Base-by-base conservation (phyloP, 2,329 filamentous ascomycete species). In the Diaporthe citriasiana region DNA sequence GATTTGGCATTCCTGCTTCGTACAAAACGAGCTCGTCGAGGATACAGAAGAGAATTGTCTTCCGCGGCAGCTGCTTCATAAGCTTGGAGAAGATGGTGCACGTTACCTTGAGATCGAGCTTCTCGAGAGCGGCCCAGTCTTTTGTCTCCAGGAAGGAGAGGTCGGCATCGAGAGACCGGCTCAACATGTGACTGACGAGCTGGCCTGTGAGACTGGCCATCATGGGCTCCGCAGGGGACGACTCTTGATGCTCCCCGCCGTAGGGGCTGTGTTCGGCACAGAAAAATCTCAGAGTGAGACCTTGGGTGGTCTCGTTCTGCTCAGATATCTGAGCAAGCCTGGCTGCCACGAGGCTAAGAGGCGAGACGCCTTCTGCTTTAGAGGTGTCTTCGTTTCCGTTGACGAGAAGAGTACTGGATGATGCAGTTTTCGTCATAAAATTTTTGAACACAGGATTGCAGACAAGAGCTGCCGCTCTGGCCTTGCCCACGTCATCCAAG, bases 291-390 rank as follows among this genome's bases (percentile, higher is more conserved):
- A 72, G 68, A 0, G 27, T 33, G 19, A 70, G 56, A 12, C 38
- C 6, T 9, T 63, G 17, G 30, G 10, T 42, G 25, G 70, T 65
- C 40, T 35, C 53, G 22, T 45, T 51, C 10, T 71, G 13, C 42
- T 55, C 70, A 5, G 70, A 51, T 50, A 72, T 65, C 19, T 63
- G 56, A 45, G 55, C 40, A 10, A 72, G 70, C 30, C 56, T 60
- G 15, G 70, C 70, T n/a, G 70, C 70, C 38, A 55, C 56, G 10
- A 72, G 45, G 55, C 70, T 72, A 38, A 72, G 55, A 27, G 70
- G 70, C 15, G 70, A 72, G 56, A 63, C 25, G 12, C 55, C 55
- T 38, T 63, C 53, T 30, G 55, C 70, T 1, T n/a, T 27, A 12
- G 70, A 63, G 13, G 33, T 45, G 7, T 65, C 60, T 50, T 65